Evolutionary conservation across 2,329 filamentous ascomycete species (phyloP).

Genomic region (Orbilia blumenaviensis): DNA sequence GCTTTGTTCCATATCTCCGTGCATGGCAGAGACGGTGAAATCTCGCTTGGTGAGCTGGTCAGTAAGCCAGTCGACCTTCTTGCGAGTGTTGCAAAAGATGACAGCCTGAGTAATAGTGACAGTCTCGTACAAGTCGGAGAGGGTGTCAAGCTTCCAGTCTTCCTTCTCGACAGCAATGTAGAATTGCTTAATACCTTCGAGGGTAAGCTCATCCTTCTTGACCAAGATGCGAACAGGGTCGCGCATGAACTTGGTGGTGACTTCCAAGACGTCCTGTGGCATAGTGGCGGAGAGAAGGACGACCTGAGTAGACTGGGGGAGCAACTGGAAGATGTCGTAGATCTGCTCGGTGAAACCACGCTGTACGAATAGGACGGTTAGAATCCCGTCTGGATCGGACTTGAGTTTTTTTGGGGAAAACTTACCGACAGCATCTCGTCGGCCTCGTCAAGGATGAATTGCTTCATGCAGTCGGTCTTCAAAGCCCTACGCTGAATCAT

Average conservation of each 20-base stretch:
- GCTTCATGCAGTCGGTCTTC: constrained; percentile 98
- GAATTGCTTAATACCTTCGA: constrained; percentile 99
- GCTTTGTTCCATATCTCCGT: constrained; percentile 98
- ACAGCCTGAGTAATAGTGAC: constrained; percentile 99
- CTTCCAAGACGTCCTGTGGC: constrained; percentile 98
- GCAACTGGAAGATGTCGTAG: constrained; percentile 99
- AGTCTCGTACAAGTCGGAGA: constrained; percentile 98
- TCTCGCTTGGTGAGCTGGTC: constrained; percentile 98
- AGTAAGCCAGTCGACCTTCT: constrained; percentile 99
- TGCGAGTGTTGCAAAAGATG: constrained; percentile 99
- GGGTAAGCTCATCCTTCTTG: constrained; percentile 99
- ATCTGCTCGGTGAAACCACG: constrained; percentile 99
- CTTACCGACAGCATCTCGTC: constrained; percentile 96
- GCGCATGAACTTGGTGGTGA: constrained; percentile 99
- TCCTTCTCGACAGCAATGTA: constrained; percentile 99
- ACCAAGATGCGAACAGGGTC: constrained; percentile 98
- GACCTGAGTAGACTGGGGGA: constrained; percentile 97
- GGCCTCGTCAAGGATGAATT: constrained; percentile 99
- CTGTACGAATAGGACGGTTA: constrained; percentile 61
- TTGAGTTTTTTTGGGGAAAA: constrained; percentile 54
- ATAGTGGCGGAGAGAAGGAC: constrained; percentile 98
- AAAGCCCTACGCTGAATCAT: constrained; percentile 99
- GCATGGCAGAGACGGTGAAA: constrained; percentile 99
- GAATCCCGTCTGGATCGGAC: constrained; percentile 60
- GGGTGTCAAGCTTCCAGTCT: constrained; percentile 99